Conservation (phyloP, 2,329 filamentous ascomycete species). For the Penicillium vulpinum region DNA sequence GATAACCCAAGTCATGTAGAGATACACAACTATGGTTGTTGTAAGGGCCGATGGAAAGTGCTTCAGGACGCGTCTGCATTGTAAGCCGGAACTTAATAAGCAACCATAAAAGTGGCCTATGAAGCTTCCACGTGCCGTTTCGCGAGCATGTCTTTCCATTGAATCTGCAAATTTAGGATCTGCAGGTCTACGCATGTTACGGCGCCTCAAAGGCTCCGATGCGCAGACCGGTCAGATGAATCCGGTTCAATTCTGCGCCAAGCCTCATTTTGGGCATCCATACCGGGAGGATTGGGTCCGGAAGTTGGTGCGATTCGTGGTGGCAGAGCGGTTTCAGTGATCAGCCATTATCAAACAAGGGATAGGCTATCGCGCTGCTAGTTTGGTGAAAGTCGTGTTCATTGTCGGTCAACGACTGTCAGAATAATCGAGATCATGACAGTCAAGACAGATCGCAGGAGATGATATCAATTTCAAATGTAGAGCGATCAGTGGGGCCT, state of each 20-base stretch:
- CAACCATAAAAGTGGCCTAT: background rate
- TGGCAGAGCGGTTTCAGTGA: background rate
- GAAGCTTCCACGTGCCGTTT: background rate
- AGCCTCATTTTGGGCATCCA: slow-evolving; percentile 6
- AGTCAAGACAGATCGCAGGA: slow-evolving; percentile 13
- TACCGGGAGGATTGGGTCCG: slow-evolving; percentile 1
- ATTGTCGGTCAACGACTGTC: slow-evolving; percentile 3
- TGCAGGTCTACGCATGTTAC: background rate
- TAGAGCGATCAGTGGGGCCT: slow-evolving; percentile 15
- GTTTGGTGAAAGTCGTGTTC: background rate
- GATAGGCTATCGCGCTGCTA: background rate
- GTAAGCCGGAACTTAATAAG: background rate
- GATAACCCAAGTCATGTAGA: slow-evolving; percentile 3
- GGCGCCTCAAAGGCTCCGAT: slow-evolving; percentile 1
- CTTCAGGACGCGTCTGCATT: background rate
- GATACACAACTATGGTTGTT: slow-evolving; percentile 2
- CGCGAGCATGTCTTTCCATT: background rate
- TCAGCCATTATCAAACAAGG: slow-evolving; percentile 1
- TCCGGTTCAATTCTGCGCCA: slow-evolving; percentile 1
- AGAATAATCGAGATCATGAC: slow-evolving; percentile 3
- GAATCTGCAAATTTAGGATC: background rate
- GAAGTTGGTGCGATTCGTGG: background rate
- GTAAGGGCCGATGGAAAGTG: background rate
- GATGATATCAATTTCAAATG: slow-evolving; percentile 5
- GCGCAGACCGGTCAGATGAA: slow-evolving; percentile 1